Conservation (phyloP, 352 stramenopile genomes). For the Globisporangium nunn region DNA sequence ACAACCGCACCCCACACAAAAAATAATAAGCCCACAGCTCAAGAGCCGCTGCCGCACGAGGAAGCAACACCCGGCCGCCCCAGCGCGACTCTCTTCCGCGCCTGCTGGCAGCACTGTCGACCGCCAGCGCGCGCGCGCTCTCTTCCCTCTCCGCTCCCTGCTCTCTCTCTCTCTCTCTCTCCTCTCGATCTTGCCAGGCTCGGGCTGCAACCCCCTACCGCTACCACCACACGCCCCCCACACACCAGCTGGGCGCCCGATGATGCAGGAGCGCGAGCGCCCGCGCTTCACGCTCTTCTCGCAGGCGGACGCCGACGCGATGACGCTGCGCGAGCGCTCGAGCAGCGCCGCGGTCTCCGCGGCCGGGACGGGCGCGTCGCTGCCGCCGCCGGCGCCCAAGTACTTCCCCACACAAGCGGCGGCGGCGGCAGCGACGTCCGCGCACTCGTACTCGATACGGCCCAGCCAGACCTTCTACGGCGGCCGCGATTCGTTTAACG, state of each 20-base stretch:
- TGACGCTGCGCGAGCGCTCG: slow-evolving; percentile 58
- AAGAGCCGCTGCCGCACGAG: too few relatives aligned
- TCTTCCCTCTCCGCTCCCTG: too few relatives aligned
- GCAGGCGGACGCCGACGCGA: slow-evolving; percentile 58
- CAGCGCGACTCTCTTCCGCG: too few relatives aligned
- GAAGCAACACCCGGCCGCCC: too few relatives aligned
- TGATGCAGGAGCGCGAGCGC: slow-evolving; percentile 24
- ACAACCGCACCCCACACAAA: too few relatives aligned
- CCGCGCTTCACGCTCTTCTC: slow-evolving; percentile 72
- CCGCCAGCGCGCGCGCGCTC: too few relatives aligned
- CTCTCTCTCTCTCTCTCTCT: not conserved
- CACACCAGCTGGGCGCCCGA: not conserved
- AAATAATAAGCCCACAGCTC: too few relatives aligned
- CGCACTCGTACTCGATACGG: slow-evolving; percentile 45
- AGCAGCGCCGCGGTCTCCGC: slow-evolving; percentile 16
- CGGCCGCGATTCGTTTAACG: slow-evolving; percentile 19
- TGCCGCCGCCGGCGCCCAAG: slow-evolving; percentile 8
- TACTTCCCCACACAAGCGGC: slow-evolving; percentile 5
- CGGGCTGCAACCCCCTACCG: too few relatives aligned
- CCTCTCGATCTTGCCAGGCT: too few relatives aligned
- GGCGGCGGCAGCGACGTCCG: slow-evolving; percentile 5
- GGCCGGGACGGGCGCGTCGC: slow-evolving; percentile 4
- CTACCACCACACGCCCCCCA: too few relatives aligned
- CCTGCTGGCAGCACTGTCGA: too few relatives aligned
- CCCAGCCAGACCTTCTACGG: slow-evolving; percentile 63